Percentiles rank a stretch among this genome's conserved stretches.
Conservation (phyloP, 495 filamentous ascomycete genomes). For the Aspergillus taichungensis region DNA sequence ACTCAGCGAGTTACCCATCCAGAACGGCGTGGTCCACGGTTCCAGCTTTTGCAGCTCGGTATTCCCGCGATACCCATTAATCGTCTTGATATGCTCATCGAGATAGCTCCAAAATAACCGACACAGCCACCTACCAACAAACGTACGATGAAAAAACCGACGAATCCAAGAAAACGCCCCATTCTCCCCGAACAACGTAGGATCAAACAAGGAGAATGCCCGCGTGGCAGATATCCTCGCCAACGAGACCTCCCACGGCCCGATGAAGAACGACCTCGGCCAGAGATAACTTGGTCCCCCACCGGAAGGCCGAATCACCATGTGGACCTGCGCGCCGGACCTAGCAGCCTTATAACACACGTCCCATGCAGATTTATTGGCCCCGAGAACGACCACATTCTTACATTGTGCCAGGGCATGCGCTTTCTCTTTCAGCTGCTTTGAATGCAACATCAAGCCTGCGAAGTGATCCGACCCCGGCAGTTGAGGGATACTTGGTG, state of each 20-base stretch:
- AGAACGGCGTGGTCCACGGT: constrained; percentile 51
- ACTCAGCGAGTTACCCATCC: constrained; percentile 39
- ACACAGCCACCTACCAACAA: too few species aligned
- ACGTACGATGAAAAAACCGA: not conserved
- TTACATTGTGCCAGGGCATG: constrained; percentile 10
- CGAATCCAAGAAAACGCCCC: constrained; percentile 2
- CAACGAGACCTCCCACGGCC: constrained; percentile 2
- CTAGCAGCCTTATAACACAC: constrained; percentile 10
- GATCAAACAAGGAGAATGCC: constrained; percentile 5
- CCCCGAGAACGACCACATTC: constrained; percentile 34
- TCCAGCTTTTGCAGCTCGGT: constrained; percentile 55
- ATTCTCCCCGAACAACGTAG: constrained; percentile 1
- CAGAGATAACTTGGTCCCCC: constrained; percentile 7
- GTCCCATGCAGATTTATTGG: constrained; percentile 39
- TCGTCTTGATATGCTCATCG: constrained; percentile 28
- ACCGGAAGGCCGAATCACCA: constrained; percentile 6
- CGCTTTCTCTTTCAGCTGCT: constrained; percentile 5
- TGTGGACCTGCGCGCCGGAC: constrained; percentile 1
- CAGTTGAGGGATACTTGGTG: constrained; percentile 29
- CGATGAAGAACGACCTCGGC: constrained; percentile 2
- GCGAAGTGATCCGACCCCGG: constrained; percentile 13
- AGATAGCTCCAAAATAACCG: not conserved
- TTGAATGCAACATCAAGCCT: not conserved
- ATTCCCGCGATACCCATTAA: constrained; percentile 44
- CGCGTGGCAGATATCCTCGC: constrained; percentile 3